Evolutionary conservation across 306 rosid species (phyloP).

Genomic region (Medicago truncatula): DNA sequence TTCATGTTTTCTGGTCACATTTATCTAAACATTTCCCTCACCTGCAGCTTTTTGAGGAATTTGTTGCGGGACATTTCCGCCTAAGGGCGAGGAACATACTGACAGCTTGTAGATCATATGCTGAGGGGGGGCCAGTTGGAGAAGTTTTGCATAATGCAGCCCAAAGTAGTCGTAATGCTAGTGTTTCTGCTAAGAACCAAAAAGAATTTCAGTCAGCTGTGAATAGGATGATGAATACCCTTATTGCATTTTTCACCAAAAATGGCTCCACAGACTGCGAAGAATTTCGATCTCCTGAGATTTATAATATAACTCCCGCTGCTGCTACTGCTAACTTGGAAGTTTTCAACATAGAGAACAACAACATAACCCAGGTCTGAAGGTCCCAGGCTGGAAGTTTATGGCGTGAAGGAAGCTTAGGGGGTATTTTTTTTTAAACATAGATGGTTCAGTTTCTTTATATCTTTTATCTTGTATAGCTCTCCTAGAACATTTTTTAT

Average conservation of each 20-base stretch:
- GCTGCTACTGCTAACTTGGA: conserved; percentile 44
- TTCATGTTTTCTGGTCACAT: background rate
- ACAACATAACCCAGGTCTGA: conserved; percentile 38
- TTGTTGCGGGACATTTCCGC: conserved; percentile 65
- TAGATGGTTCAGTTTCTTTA: conserved; percentile 16
- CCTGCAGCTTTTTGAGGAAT: conserved; percentile 80
- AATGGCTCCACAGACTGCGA: conserved; percentile 73
- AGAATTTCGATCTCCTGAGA: conserved; percentile 50
- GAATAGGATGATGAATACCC: conserved; percentile 61
- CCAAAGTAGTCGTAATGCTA: background rate
- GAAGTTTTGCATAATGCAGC: conserved; percentile 42
- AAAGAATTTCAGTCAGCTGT: conserved; percentile 57
- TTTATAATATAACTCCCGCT: conserved; percentile 22
- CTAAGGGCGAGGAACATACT: conserved; percentile 56
- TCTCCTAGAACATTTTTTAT: conserved; percentile 20
- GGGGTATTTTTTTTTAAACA: conserved; percentile 32
- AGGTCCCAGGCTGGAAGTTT: conserved; percentile 7
- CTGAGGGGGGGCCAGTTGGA: conserved; percentile 66
- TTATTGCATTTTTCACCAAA: conserved; percentile 62
- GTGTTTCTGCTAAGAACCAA: conserved; percentile 9
- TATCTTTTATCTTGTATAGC: conserved; percentile 20
- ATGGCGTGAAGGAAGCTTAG: conserved; percentile 36
- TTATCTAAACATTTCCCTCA: conserved; percentile 15
- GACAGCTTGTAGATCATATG: conserved; percentile 64
- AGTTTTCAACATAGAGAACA: conserved; percentile 33